Base-by-base conservation (phyloP, 345 rosid species). In the Clausena lansium region DNA sequence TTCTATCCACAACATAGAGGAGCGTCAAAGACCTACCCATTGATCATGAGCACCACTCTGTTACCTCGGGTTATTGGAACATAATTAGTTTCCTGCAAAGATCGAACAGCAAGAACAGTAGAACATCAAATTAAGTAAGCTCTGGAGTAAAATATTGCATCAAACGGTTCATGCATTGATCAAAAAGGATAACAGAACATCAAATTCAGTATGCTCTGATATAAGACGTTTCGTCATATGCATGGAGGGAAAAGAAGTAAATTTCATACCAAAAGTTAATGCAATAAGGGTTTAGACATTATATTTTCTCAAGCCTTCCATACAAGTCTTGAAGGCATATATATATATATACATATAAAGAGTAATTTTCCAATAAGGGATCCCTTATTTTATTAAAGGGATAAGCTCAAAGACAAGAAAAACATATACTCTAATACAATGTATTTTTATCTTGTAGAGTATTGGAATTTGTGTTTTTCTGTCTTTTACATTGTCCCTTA, bases 11-110 rank as follows among this genome's bases (percentile, higher is more conserved):
- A 79, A 54, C 6, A 69, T 17, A 60, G 32, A 63, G 45, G 11
- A 73, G 67, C 60, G 33, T 8, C 52, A 35, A 19, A 24, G 69
- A 79, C 96, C 80, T 91, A 95, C 98, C 98, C 98, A 36, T 96
- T 96, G 69, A 96, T 85, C 97, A 96, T 89, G 86, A 96, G 95
- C 80, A 92, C 94, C 91, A 96, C 99, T 80, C 92, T 80, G 82
- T 81, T 91, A 70, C 99, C 99, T 30, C 94, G 89, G 27, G 95
- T 90, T 70, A 96, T 96, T 41, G 98, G 97, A 81, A 96, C 97
- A 83, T 96, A 96, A 79, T 87, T 92, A 78, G 91, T 93, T 85
- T 94, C 99, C 99, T 96, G 92, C 87, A 88, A 78, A 83, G 70
- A 82, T 81, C 38, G 63, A 62, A 20, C 39, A 58, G 36, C 35